Conservation (phyloP, 495 filamentous ascomycete genomes). For the Penicillium waksmanii region DNA sequence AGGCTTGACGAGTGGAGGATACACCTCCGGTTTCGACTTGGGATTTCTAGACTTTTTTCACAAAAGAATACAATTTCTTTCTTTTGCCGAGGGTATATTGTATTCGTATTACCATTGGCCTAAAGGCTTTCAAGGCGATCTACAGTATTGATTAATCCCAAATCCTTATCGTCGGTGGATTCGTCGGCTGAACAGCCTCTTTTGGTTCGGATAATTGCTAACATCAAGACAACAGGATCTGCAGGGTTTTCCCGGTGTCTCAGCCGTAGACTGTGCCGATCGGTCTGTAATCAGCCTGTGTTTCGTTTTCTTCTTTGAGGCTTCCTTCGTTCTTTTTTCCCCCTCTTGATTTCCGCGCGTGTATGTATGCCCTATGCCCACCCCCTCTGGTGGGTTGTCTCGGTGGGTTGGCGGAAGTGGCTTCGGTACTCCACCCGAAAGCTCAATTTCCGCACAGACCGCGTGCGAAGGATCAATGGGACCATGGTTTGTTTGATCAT, state of each 20-base stretch:
- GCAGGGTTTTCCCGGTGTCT: background rate
- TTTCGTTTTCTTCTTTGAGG: background rate
- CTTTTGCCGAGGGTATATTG: too few species aligned
- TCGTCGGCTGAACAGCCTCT: background rate
- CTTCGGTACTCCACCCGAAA: conserved; percentile 27
- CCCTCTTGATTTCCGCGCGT: background rate
- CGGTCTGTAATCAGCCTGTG: background rate
- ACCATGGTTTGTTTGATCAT: background rate
- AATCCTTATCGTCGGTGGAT: background rate
- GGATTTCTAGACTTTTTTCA: too few species aligned
- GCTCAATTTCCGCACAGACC: conserved; percentile 21
- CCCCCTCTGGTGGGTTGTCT: background rate
- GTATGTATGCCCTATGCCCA: background rate
- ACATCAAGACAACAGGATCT: background rate
- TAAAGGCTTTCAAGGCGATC: too few species aligned
- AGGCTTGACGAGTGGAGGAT: too few species aligned
- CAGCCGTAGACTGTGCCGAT: background rate
- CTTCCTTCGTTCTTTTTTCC: background rate
- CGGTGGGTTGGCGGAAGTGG: conserved; percentile 27
- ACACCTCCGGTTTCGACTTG: too few species aligned
- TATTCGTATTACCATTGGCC: too few species aligned
- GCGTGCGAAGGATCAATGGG: conserved; percentile 1
- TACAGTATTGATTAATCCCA: too few species aligned
- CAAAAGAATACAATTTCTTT: too few species aligned
- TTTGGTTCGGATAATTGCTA: too few species aligned